Evolutionary conservation across 192 early-diverging fungal genomes (phyloP).

Genomic region (Coemansia aciculifera): DNA sequence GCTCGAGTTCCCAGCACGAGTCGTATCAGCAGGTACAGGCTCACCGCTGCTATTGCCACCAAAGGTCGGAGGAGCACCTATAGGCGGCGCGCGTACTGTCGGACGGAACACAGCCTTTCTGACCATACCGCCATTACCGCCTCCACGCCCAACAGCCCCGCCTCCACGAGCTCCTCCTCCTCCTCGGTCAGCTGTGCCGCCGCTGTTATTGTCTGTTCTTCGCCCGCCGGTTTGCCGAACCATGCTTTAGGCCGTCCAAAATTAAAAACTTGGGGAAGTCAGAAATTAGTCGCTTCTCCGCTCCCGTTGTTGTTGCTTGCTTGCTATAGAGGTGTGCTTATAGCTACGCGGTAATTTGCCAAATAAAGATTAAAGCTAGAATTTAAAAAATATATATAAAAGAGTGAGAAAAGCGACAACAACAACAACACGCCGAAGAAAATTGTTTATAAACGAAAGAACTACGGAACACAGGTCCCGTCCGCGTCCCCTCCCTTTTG

Average conservation of each 20-base stretch:
- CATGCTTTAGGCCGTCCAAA: background rate
- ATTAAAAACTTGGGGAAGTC: background rate
- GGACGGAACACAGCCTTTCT: conserved; percentile 43
- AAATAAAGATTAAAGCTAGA: background rate
- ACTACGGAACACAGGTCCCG: background rate
- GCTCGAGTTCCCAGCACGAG: background rate
- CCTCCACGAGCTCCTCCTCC: background rate
- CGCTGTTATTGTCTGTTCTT: conserved; percentile 11
- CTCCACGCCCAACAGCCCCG: background rate
- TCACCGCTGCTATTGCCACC: background rate
- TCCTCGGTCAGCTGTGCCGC: conserved; percentile 5
- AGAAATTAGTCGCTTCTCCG: background rate
- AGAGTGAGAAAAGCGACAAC: background rate
- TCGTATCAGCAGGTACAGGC: background rate
- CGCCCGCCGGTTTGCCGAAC: conserved; percentile 4
- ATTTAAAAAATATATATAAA: background rate
- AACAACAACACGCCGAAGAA: background rate
- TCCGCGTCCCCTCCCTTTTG: background rate
- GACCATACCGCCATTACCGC: conserved; percentile 2
- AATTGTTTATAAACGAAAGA: background rate
- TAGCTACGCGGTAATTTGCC: background rate
- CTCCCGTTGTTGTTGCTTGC: background rate
- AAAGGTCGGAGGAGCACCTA: conserved; percentile 5
- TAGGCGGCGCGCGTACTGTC: conserved; percentile 34
- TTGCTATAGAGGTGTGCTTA: background rate